Percentiles rank a stretch among this genome's conserved stretches.
Conservation (phyloP, 176 grass and related monocot species). For the Thalia dealbata region DNA sequence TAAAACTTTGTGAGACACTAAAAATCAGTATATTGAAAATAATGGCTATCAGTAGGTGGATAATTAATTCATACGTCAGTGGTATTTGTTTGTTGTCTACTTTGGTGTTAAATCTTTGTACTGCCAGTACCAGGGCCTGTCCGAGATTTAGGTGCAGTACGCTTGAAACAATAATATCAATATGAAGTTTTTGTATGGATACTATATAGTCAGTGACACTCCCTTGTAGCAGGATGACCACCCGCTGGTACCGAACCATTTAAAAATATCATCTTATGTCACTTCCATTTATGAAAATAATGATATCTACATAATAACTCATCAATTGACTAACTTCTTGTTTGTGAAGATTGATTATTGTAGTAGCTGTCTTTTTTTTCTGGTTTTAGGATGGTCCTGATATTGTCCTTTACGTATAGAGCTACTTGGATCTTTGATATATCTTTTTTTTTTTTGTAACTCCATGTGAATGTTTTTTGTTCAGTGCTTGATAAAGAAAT, state of each 20-base stretch:
- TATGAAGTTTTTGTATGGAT: too few relatives aligned
- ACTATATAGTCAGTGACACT: too few relatives aligned
- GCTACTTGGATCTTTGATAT: background rate
- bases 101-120: too few relatives aligned
- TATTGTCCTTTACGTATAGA: too few relatives aligned
- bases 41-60: background rate
- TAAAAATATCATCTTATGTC: too few relatives aligned
- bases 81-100: background rate
- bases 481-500: background rate
- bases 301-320: background rate
- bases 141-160: too few relatives aligned
- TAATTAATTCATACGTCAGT: background rate
- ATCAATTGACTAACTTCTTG: background rate
- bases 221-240: too few relatives aligned
- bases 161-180: too few relatives aligned
- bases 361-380: background rate
- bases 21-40: background rate
- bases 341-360: background rate
- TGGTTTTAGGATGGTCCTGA: background rate
- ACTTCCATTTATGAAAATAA: too few relatives aligned
- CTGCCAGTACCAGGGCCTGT: too few relatives aligned
- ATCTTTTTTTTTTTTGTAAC: background rate
- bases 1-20: background rate
- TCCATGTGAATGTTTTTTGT: background rate
- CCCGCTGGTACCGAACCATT: too few relatives aligned